These are phyloP conservation scores for Aureobasidium pullulans DNA, from an alignment of 2,329 filamentous ascomycete genomes.

Conservation along the genomic window DNA sequence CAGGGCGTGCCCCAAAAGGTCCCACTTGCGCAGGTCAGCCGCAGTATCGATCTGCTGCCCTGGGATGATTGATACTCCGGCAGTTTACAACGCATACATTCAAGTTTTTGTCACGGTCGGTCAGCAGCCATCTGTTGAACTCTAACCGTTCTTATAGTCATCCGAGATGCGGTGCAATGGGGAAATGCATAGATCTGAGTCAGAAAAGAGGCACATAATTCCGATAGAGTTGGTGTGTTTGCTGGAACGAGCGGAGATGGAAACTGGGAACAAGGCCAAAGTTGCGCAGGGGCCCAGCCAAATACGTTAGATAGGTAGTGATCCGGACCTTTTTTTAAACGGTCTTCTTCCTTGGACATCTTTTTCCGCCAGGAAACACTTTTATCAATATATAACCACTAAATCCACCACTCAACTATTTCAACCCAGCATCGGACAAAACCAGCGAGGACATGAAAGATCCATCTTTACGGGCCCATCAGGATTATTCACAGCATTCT, in stretches of 20 bases:
- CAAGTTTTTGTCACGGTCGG: not conserved
- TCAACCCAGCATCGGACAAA: not conserved
- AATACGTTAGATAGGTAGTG: not conserved
- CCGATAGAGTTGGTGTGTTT: not conserved
- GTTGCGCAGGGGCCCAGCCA: not conserved
- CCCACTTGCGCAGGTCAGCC: slow-evolving; percentile 2
- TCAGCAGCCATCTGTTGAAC: not conserved
- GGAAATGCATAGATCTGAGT: not conserved
- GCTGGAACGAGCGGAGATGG: not conserved
- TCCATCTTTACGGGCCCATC: slow-evolving; percentile 11
- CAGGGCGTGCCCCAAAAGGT: not conserved
- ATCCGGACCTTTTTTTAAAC: not conserved
- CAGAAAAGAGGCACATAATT: not conserved
- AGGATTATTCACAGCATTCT: slow-evolving; percentile 7
- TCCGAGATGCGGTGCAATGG: not conserved
- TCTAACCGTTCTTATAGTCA: not conserved
- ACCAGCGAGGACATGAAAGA: slow-evolving; percentile 10
- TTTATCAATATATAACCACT: not conserved
- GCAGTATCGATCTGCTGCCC: not conserved
- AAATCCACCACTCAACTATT: not conserved
- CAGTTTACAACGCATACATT: not conserved
- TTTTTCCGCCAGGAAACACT: not conserved
- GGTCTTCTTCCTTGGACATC: not conserved
- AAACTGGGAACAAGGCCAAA: not conserved
- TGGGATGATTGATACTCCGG: not conserved